These are phyloP conservation scores for Termitomyces sp. DNA, from an alignment of 1,284 basidiomycete genomes.

Conservation along the genomic window DNA sequence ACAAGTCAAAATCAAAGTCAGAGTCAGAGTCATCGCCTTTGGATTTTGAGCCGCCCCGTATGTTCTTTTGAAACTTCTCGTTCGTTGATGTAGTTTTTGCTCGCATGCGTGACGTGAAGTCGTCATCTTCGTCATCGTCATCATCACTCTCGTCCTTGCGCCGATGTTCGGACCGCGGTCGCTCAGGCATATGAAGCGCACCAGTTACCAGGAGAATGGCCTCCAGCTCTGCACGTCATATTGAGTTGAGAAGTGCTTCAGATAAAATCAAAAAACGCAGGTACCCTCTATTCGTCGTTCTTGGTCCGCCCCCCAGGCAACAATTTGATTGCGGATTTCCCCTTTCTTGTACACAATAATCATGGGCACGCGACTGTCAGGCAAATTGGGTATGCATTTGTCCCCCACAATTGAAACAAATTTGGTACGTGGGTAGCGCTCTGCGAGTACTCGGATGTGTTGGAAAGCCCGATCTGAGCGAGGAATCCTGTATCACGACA, in stretches of 20 bases:
- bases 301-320: constrained; percentile 77
- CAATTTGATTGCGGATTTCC: constrained; percentile 81
- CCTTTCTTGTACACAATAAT: constrained; percentile 91
- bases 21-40: constrained; percentile 59
- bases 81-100: constrained; percentile 58
- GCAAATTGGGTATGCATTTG: constrained; percentile 95
- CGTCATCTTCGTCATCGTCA: constrained; percentile 38
- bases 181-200: constrained; percentile 51
- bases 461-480: constrained; percentile 73
- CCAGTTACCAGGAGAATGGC: constrained; percentile 59
- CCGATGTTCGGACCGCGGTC: constrained; percentile 27
- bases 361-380: constrained; percentile 89
- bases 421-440: constrained; percentile 85
- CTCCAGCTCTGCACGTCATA: constrained; percentile 57
- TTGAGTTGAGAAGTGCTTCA: not conserved
- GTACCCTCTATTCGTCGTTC: constrained; percentile 38
- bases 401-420: constrained; percentile 95
- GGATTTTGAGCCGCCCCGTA: constrained; percentile 38
- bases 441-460: constrained; percentile 73
- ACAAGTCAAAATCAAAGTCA: constrained; percentile 71
- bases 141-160: constrained; percentile 36
- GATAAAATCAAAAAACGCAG: no score
- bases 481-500: constrained; percentile 54
- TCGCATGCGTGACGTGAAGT: constrained; percentile 44
- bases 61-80: constrained; percentile 47